Conservation (phyloP, 2,329 filamentous ascomycete species). For the Fusarium annulatum region DNA sequence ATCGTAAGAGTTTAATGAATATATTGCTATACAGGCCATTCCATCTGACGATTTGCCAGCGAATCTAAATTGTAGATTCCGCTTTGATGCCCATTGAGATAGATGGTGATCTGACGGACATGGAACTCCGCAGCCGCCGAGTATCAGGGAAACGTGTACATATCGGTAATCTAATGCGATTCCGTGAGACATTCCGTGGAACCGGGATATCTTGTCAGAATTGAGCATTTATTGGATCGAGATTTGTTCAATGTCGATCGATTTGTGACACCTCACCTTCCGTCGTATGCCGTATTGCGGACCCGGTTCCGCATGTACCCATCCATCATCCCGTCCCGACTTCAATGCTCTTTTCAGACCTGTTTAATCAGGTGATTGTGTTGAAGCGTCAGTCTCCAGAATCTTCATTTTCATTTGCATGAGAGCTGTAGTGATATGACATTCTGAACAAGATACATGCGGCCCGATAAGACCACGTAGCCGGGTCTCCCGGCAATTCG, state of each 20-base stretch:
- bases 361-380: background rate
- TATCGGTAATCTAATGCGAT: background rate
- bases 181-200: background rate
- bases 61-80: background rate
- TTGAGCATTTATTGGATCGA: background rate
- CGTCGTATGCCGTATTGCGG: background rate
- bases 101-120: background rate
- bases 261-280: slow-evolving; percentile 2
- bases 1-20: background rate
- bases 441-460: background rate
- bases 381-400: background rate
- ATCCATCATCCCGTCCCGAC: background rate
- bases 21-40: background rate
- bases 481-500: background rate
- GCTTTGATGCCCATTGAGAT: background rate
- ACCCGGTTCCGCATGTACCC: background rate
- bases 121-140: background rate
- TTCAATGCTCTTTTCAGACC: background rate
- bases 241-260: background rate
- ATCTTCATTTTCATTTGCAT: background rate
- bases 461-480: slow-evolving; percentile 1
- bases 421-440: background rate
- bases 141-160: background rate
- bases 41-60: background rate
- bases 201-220: background rate